Conservation (phyloP, 2,329 filamentous ascomycete species). For the Epichloe gansuensis region DNA sequence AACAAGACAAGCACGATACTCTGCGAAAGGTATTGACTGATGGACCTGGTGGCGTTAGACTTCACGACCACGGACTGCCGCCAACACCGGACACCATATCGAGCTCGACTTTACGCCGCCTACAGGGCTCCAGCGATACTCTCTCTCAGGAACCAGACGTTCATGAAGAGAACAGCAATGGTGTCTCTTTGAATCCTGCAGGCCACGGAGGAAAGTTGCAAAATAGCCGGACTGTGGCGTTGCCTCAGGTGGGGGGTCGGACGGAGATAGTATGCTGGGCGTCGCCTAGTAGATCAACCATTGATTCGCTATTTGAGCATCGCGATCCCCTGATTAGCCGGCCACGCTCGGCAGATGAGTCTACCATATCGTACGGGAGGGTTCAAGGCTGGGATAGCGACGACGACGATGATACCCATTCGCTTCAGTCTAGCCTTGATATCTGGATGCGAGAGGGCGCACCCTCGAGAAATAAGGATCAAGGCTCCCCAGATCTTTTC, state of each 20-base stretch:
- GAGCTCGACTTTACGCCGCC: slow-evolving; percentile 38
- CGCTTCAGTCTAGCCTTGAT: slow-evolving; percentile 38
- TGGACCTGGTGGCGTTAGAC: slow-evolving; percentile 25
- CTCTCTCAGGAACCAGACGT: slow-evolving; percentile 21
- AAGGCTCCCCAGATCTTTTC: slow-evolving; percentile 40
- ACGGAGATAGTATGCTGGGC: slow-evolving; percentile 4
- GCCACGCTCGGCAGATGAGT: slow-evolving; percentile 35
- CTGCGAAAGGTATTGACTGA: slow-evolving; percentile 37
- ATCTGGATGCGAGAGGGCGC: slow-evolving; percentile 45
- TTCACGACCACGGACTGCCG: slow-evolving; percentile 34
- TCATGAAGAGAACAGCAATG: slow-evolving; percentile 20
- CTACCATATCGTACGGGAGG: slow-evolving; percentile 26
- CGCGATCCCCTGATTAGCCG: slow-evolving; percentile 19
- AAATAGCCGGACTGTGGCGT: background rate
- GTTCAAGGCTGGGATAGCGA: slow-evolving; percentile 33
- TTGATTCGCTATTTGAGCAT: slow-evolving; percentile 10
- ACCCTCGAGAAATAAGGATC: slow-evolving; percentile 18
- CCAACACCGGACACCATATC: slow-evolving; percentile 49
- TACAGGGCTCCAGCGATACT: slow-evolving; percentile 38
- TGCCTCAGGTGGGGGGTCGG: background rate
- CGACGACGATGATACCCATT: slow-evolving; percentile 27
- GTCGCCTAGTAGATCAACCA: background rate
- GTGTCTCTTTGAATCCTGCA: slow-evolving; percentile 16
- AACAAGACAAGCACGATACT: slow-evolving; percentile 35
- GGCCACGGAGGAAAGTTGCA: slow-evolving; percentile 7